phyloP scores from a whole-genome alignment of 768 basidiomycete species.

The Pleurotus ostreatus region DNA sequence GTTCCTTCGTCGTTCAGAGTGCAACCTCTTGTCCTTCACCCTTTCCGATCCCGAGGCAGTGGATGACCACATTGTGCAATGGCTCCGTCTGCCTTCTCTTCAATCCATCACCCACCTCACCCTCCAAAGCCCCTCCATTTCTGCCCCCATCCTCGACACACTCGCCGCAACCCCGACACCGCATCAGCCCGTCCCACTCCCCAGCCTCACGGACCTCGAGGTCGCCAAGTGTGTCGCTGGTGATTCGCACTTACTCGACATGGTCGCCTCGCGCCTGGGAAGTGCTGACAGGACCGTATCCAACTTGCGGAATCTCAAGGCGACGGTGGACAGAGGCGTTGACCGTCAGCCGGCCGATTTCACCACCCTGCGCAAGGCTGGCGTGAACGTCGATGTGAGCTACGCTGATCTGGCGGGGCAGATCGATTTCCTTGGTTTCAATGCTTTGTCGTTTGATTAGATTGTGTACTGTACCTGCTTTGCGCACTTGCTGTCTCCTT shows the following conservation, averaged over 20 bases:
- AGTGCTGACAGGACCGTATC: background rate
- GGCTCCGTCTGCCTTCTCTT: background rate
- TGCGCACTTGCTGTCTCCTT: no score
- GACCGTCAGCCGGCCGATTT: background rate
- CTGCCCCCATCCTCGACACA: background rate
- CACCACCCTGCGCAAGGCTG: background rate
- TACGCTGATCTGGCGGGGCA: background rate
- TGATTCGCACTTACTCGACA: background rate
- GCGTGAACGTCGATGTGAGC: background rate
- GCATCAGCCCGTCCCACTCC: background rate
- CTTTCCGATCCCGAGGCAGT: background rate
- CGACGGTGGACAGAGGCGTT: background rate
- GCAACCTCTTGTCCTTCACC: conserved; percentile 1
- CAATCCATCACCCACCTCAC: background rate
- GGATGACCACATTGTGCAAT: background rate
- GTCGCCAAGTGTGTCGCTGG: background rate
- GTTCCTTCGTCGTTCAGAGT: background rate
- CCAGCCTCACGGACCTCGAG: background rate
- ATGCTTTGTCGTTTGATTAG: background rate
- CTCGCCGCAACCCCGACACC: background rate
- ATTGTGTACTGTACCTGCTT: background rate
- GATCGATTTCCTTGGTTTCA: background rate
- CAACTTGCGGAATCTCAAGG: background rate
- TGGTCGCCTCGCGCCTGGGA: background rate
- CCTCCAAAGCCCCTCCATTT: background rate